Base-by-base conservation (phyloP, 352 stramenopile genomes). In the Aphanomyces euteiches region DNA sequence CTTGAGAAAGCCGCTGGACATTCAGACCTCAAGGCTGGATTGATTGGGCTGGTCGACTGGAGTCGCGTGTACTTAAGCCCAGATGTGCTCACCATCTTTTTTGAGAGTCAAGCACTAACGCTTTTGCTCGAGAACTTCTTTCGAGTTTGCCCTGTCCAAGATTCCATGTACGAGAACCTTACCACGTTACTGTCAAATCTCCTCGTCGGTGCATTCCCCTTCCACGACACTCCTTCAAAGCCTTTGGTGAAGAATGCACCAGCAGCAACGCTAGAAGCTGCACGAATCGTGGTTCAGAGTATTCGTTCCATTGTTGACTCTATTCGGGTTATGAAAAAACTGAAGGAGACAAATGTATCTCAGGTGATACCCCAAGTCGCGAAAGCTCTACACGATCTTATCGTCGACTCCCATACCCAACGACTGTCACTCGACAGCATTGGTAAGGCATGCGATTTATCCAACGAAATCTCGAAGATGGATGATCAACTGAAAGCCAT, bases 1-100 rank as follows among this genome's bases (percentile, higher is more conserved):
- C 71, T 94, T 0, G 86, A 94, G 69, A 79, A 91, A 39, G 86
- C 86, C 1, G 86, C 86, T 12, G 71, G 78, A 5, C 88, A 91
- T 53, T 48, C 75, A 0, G 83, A 94, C 72, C 75, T 87, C 41
- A 84, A 92, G 56, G 83, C 83, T 8, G 86, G 84, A 38, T 81
- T 94, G 10, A 77, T 89, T 34, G 86, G 86, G 1, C 77, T 94
- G 7, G 59, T 92, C 3, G 83, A 82, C 13, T 94, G 86, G 86
- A 92, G 84, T 43, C 77, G 79, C 13, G 47, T 92, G 45, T 87
- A 80, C 67, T 50, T 83, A 19, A 74, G 84, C 73, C 84, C 82
- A 5, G 83, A 90, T 12, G 83, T 83, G n/a, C 83, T 90, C 60
- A 69, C 86, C 47, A 67, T 72, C 34, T 87, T 92, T 67, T 90